Evolutionary conservation across 345 rosid species (phyloP), one percentile per base, ranked within the genome.

Genomic region (Murraya paniculata): DNA sequence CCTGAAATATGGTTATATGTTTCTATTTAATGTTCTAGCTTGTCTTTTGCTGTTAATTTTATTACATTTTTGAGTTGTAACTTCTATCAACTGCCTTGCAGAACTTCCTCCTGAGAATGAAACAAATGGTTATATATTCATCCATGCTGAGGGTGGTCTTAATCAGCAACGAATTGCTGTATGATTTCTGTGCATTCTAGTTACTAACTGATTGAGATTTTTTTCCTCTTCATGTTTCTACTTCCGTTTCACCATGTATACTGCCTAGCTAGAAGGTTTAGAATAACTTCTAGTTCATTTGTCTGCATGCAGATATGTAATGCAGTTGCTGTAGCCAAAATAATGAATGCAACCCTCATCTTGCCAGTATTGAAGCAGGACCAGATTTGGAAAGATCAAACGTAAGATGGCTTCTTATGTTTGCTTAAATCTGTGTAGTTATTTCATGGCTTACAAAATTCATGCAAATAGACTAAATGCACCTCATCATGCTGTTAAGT

Each of bases 141-240:
- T 97, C 79, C 97, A 97, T 84, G 99, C 99, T 9, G 99, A 97
- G 87, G 99, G 99, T 64, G 98, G 99, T 79, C 82, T 97, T 84
- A 97, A 97, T 93, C 99, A 97, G 84, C 99, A 97, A 84, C 86
- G 99, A 64, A 97, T 97, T 72, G 98, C 98, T 74, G 99, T 97
- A 93, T 81, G 91, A 68, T 80, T 85, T 84, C 69, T 73, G 30
- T 80, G 71, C 79, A 56, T 9, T 77, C 73, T 68, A 68, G 38
- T 31, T 58, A 13, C 24, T 24, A 73, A 56, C 27, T 81, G 45
- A 55, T 59, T 58, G 45, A 69, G 31, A 13, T 24, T 59, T 73
- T 67, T 33, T 73, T 58, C 66, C 55, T 30, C 9, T 53, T 13
- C 39, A 59, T 39, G 19, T 71, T 57, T 9, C 22, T 28, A 60